Conservation (phyloP, 2,329 filamentous ascomycete species). For the Xylaria sp. region DNA sequence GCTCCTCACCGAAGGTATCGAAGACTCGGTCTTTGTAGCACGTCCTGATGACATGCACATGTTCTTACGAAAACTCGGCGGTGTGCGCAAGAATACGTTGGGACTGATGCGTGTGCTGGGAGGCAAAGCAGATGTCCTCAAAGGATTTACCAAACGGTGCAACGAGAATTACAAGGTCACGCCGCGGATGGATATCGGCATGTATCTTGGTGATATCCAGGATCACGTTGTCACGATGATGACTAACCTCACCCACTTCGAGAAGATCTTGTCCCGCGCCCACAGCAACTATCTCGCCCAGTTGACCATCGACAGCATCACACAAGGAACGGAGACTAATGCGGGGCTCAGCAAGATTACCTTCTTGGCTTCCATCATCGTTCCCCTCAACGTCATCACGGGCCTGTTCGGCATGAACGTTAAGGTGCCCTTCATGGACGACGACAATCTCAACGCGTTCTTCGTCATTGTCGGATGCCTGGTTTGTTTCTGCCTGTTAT, state of each 20-base stretch:
- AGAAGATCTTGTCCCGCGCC: slow-evolving; percentile 93
- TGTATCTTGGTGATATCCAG: slow-evolving; percentile 97
- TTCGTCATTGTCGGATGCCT: slow-evolving; percentile 64
- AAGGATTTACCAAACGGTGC: slow-evolving; percentile 96
- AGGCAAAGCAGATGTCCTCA: slow-evolving; percentile 97
- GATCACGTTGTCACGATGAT: slow-evolving; percentile 99
- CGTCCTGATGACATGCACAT: slow-evolving; percentile 85
- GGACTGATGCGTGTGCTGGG: slow-evolving; percentile 88
- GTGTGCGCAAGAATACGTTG: slow-evolving; percentile 92
- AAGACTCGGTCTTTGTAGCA: slow-evolving; percentile 93
- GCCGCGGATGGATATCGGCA: slow-evolving; percentile 91
- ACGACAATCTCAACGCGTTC: slow-evolving; percentile 55
- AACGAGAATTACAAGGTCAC: slow-evolving; percentile 97
- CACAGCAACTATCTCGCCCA: slow-evolving; percentile 97
- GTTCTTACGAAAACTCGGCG: slow-evolving; percentile 86
- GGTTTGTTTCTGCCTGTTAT: slow-evolving; percentile 53
- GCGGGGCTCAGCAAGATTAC: slow-evolving; percentile 93
- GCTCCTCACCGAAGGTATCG: slow-evolving; percentile 85
- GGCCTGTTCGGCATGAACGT: slow-evolving; percentile 91
- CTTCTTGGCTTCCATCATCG: slow-evolving; percentile 89
- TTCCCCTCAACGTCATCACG: slow-evolving; percentile 91
- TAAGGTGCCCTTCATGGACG: slow-evolving; percentile 63
- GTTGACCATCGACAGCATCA: slow-evolving; percentile 87
- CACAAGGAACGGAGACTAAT: slow-evolving; percentile 86
- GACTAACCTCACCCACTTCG: slow-evolving; percentile 91